These are phyloP conservation scores for Aristolochia contorta DNA, from an alignment of 164 flowering plant species.

Conservation along the genomic window DNA sequence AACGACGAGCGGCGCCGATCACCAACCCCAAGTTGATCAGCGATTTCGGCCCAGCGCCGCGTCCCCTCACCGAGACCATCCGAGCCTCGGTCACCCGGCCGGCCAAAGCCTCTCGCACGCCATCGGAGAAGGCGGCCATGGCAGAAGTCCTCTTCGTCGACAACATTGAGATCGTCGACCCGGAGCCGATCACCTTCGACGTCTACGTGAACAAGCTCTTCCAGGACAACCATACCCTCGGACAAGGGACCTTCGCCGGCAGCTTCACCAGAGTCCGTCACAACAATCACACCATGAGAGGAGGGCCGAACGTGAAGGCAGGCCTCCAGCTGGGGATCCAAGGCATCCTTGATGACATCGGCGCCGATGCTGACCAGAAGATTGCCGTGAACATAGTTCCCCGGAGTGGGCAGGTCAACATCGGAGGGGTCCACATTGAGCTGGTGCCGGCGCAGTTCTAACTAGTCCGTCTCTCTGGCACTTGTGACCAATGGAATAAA, in stretches of 20 bases:
- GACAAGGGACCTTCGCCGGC: neutral
- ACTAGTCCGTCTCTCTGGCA: too few species aligned
- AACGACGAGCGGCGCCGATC: neutral
- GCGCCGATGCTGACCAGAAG: neutral
- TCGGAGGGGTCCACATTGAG: constrained; percentile 4
- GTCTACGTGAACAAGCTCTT: neutral
- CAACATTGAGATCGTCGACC: neutral
- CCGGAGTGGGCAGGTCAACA: neutral
- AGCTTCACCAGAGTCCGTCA: constrained; percentile 2
- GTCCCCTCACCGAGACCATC: constrained; percentile 5
- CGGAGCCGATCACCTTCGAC: neutral
- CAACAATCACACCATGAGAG: neutral
- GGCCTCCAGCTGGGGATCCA: neutral
- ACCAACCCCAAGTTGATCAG: neutral
- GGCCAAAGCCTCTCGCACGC: neutral
- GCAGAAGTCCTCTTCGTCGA: constrained; percentile 3
- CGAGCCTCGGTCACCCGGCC: neutral
- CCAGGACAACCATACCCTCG: neutral
- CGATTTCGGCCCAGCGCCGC: constrained; percentile 21
- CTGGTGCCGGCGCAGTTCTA: neutral
- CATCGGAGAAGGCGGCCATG: constrained; percentile 1
- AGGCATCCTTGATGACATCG: neutral
- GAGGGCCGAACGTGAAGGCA: neutral
- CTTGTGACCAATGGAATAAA: too few species aligned
- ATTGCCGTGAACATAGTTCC: constrained; percentile 3